Conservation (phyloP, 345 rosid species). For the Raphanus raphanistrum region DNA sequence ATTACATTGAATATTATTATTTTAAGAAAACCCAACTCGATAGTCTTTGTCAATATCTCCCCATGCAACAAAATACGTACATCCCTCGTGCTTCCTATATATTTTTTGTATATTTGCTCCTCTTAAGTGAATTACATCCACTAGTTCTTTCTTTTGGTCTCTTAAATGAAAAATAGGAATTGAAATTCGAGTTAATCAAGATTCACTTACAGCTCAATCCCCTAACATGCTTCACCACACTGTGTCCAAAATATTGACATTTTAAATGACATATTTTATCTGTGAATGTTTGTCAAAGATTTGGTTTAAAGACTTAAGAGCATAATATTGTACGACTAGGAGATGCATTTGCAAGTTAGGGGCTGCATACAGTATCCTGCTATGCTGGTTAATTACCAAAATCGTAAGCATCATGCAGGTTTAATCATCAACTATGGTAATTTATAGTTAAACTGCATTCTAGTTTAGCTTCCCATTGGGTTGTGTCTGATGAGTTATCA, state of each 20-base stretch:
- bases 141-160: not conserved
- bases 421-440: not conserved
- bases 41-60: constrained; percentile 36
- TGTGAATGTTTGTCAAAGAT: not conserved
- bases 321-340: not conserved
- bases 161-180: not conserved
- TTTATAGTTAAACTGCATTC: not conserved
- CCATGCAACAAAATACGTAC: constrained; percentile 36
- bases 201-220: not conserved
- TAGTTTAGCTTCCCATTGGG: not conserved
- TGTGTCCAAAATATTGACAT: not conserved
- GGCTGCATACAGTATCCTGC: not conserved
- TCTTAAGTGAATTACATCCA: constrained; percentile 6
- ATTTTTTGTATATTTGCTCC: constrained; percentile 20
- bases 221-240: not conserved
- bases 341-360: not conserved
- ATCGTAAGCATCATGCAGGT: not conserved
- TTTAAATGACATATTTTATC: not conserved
- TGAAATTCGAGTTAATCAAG: not conserved
- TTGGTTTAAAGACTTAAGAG: not conserved
- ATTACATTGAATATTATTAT: not conserved
- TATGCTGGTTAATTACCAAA: not conserved
- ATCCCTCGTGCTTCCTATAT: constrained; percentile 36
- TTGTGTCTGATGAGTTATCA: not conserved
- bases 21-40: constrained; percentile 23